Conservation (phyloP, 495 filamentous ascomycete genomes). For the Aspergillus sclerotiicarbonarius region DNA sequence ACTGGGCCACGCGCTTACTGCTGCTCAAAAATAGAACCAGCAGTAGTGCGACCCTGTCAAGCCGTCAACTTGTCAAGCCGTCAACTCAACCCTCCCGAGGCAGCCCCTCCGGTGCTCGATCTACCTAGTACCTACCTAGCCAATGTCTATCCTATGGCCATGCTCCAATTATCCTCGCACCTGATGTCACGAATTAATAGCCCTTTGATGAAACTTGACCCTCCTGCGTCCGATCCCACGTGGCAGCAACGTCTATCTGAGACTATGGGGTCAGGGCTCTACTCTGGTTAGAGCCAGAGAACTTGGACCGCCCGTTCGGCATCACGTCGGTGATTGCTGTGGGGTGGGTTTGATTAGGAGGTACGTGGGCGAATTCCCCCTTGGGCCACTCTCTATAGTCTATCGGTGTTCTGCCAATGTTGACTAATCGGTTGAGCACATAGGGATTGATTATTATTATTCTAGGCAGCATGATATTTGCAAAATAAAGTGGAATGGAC, state of each 20-base stretch:
- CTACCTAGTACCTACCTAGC: neutral
- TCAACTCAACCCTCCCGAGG: too few relatives aligned
- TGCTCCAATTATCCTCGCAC: neutral
- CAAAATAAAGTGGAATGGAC: neutral
- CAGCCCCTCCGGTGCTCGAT: neutral
- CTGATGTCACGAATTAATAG: conserved; percentile 4
- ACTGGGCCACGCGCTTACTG: neutral
- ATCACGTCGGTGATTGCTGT: conserved; percentile 13
- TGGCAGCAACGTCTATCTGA: conserved; percentile 18
- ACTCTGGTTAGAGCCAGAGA: conserved; percentile 5
- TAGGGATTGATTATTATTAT: neutral
- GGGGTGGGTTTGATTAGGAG: conserved; percentile 18
- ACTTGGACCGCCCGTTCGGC: conserved; percentile 24
- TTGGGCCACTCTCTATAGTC: neutral
- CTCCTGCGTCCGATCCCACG: conserved; percentile 13
- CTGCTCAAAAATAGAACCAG: neutral
- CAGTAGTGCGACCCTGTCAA: neutral
- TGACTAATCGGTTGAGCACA: neutral
- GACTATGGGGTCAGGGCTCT: conserved; percentile 2
- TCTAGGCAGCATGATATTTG: neutral
- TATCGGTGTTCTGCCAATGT: neutral
- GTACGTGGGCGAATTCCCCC: conserved; percentile 3
- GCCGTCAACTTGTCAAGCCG: too few relatives aligned
- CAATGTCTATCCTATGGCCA: neutral
- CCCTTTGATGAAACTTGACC: conserved; percentile 8